phyloP scores from a whole-genome alignment of 2,329 filamentous ascomycete species.

The Gyromitra esculenta region DNA sequence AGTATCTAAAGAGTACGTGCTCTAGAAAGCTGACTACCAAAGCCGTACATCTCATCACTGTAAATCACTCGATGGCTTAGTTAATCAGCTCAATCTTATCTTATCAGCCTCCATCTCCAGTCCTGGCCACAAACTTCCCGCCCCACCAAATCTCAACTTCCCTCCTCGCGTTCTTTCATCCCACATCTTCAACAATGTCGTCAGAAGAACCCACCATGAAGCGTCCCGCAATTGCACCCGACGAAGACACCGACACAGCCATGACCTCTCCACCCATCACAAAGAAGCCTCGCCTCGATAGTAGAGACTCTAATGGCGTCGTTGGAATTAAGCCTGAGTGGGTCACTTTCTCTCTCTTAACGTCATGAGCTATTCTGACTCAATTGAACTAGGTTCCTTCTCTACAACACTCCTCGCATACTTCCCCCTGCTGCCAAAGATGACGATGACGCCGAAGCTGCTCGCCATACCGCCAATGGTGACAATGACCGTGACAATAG shows the following conservation, averaged over 20 bases:
- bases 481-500: slow-evolving; percentile 46
- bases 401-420: slow-evolving; percentile 28
- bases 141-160: slow-evolving; percentile 7
- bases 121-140: not conserved
- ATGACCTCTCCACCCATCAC: slow-evolving; percentile 23
- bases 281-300: slow-evolving; percentile 43
- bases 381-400: slow-evolving; percentile 48
- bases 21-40: not conserved
- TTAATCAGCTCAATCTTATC: slow-evolving; percentile 28
- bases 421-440: slow-evolving; percentile 39
- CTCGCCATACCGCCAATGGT: slow-evolving; percentile 16
- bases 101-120: slow-evolving; percentile 19
- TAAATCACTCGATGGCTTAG: slow-evolving; percentile 20
- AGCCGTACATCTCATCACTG: not conserved
- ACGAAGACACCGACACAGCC: slow-evolving; percentile 8
- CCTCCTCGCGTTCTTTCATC: not conserved
- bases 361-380: not conserved
- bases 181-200: slow-evolving; percentile 24
- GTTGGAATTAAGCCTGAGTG: slow-evolving; percentile 56
- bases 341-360: not conserved
- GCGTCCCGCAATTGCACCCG: slow-evolving; percentile 12
- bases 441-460: slow-evolving; percentile 56
- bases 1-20: not conserved
- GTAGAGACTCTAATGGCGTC: slow-evolving; percentile 42
- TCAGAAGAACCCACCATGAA: slow-evolving; percentile 31